phyloP scores from a whole-genome alignment of 148 eudicot genomes.

The Rhododendron williamsianum region DNA sequence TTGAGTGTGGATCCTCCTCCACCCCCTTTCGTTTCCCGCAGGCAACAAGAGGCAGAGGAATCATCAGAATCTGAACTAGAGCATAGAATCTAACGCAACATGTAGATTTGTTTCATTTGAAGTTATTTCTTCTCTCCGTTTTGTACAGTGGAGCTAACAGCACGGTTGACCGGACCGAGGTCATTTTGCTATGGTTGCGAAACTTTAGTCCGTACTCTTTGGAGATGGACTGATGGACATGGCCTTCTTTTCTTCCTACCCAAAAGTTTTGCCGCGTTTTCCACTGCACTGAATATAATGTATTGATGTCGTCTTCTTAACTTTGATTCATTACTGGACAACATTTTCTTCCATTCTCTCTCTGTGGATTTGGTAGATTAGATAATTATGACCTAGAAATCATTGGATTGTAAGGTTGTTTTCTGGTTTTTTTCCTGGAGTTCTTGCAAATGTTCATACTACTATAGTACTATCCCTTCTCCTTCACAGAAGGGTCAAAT shows the following conservation, averaged over 20 bases:
- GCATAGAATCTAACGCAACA: constrained; percentile 3
- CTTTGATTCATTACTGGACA: not conserved
- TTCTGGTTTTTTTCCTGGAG: not conserved
- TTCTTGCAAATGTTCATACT: not conserved
- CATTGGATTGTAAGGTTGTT: not conserved
- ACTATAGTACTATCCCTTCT: not conserved
- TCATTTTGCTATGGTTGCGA: constrained; percentile 3
- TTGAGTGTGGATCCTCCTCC: constrained; percentile 54
- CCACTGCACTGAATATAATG: not conserved
- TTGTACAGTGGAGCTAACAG: constrained; percentile 16
- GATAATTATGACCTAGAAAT: not conserved
- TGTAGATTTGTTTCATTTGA: not conserved
- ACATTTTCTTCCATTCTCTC: not conserved
- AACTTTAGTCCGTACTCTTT: not conserved
- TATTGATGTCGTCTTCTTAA: not conserved
- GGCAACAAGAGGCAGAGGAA: constrained; percentile 12
- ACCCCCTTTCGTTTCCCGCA: constrained; percentile 27
- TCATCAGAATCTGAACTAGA: constrained; percentile 17
- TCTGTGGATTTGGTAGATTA: not conserved
- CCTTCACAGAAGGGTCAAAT: not conserved
- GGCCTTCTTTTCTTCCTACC: not conserved
- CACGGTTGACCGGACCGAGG: not conserved
- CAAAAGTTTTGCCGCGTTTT: not conserved
- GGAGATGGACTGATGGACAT: not conserved
- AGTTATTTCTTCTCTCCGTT: not conserved